A percentile compares a stretch with the other conserved stretches of the same genome.
Conservation (phyloP, 768 basidiomycete species). For the Boletus speciosus region DNA sequence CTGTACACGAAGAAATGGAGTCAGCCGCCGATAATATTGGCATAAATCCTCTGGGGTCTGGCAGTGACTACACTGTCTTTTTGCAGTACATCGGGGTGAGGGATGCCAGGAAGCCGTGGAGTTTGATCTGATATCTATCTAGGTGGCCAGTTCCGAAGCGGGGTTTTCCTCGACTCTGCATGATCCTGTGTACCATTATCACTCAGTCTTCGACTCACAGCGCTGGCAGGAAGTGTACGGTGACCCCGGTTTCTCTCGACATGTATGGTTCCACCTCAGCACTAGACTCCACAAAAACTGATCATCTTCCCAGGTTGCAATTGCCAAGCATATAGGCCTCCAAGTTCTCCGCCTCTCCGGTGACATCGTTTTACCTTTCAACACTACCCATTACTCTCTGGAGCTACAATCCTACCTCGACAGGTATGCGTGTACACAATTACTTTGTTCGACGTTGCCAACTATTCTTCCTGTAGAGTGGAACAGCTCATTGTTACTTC, state of each 20-base stretch:
- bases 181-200: constrained; percentile 75
- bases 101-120: background rate
- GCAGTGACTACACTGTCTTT: constrained; percentile 92
- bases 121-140: constrained; percentile 1
- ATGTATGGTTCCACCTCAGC: constrained; percentile 42
- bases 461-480: constrained; percentile 24
- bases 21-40: constrained; percentile 35
- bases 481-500: constrained; percentile 20
- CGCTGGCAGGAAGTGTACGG: constrained; percentile 72
- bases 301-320: constrained; percentile 46
- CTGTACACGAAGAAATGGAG: constrained; percentile 24
- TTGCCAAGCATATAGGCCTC: constrained; percentile 66
- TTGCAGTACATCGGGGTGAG: constrained; percentile 73
- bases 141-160: constrained; percentile 36
- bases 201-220: constrained; percentile 69
- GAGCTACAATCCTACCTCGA: constrained; percentile 63
- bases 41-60: constrained; percentile 69
- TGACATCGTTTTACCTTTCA: constrained; percentile 64
- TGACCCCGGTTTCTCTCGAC: constrained; percentile 72
- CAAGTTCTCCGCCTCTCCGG: constrained; percentile 60
- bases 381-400: constrained; percentile 71
- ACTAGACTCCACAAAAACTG: background rate
- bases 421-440: constrained; percentile 39
- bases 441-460: constrained; percentile 23
- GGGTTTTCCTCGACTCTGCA: constrained; percentile 34